Conservation (phyloP, 805 yeast genomes). For the Hanseniaspora mollemarum region DNA sequence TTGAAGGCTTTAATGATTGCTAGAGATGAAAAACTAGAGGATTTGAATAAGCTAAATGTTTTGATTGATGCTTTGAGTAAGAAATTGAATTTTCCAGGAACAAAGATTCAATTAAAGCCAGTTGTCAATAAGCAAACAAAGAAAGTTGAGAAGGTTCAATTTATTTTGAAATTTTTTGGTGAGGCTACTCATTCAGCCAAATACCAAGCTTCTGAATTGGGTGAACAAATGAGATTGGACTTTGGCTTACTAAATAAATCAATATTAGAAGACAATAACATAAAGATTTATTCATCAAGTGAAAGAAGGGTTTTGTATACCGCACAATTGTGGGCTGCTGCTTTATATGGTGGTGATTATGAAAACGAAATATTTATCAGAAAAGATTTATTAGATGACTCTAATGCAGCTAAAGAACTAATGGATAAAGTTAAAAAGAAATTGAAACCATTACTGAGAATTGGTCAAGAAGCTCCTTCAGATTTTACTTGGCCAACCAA, state of each 20-base stretch:
- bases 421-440: constrained; percentile 98
- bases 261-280: constrained; percentile 58
- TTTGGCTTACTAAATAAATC: constrained; percentile 72
- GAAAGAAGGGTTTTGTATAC: constrained; percentile 91
- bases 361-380: constrained; percentile 62
- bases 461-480: constrained; percentile 93
- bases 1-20: constrained; percentile 76
- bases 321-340: constrained; percentile 75
- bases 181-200: constrained; percentile 97
- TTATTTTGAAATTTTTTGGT: constrained; percentile 97
- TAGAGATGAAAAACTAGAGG: constrained; percentile 67
- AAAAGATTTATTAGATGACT: constrained; percentile 86
- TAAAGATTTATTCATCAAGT: constrained; percentile 77
- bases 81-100: constrained; percentile 85
- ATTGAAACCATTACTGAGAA: constrained; percentile 82
- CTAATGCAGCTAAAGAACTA: constrained; percentile 93
- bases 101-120: constrained; percentile 92
- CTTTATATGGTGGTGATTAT: constrained; percentile 48
- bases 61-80: constrained; percentile 75
- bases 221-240: constrained; percentile 91
- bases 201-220: constrained; percentile 88
- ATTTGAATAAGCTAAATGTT: constrained; percentile 60
- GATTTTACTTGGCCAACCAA: constrained; percentile 98
- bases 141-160: constrained; percentile 80
- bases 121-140: constrained; percentile 53